These are phyloP conservation scores for Microbotryum violaceum DNA, from an alignment of 1,284 basidiomycete species.

Conservation along the genomic window DNA sequence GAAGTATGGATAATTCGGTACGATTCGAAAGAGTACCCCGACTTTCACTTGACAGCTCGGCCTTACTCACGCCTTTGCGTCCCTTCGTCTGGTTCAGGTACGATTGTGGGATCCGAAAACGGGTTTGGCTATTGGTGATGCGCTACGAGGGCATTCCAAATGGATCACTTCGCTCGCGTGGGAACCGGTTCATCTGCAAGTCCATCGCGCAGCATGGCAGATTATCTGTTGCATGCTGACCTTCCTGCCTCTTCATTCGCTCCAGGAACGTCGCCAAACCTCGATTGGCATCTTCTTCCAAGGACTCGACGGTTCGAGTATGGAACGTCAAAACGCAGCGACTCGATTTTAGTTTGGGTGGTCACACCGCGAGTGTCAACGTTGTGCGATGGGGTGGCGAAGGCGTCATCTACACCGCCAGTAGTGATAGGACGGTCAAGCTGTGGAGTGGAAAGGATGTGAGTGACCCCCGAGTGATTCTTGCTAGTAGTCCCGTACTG, in stretches of 20 bases:
- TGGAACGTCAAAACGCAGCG: conserved; percentile 73
- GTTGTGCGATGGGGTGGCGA: conserved; percentile 91
- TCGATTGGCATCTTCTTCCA: conserved; percentile 89
- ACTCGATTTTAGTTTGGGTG: conserved; percentile 78
- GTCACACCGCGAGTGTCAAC: conserved; percentile 90
- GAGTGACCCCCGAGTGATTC: not conserved
- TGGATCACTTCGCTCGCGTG: conserved; percentile 96
- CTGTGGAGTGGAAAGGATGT: conserved; percentile 84
- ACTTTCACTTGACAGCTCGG: not conserved
- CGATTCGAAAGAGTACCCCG: not conserved
- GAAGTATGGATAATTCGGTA: conserved; percentile 74
- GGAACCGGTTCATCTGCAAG: conserved; percentile 87
- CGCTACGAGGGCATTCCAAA: conserved; percentile 84
- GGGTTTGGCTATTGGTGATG: conserved; percentile 74
- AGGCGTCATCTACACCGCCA: conserved; percentile 86
- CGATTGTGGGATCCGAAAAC: conserved; percentile 84
- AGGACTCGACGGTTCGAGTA: conserved; percentile 88
- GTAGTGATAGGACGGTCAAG: conserved; percentile 85
- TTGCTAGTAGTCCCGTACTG: not conserved
- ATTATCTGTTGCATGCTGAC: not conserved
- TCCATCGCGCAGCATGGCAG: conserved; percentile 1
- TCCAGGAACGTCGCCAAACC: conserved; percentile 55
- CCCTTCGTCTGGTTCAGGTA: conserved; percentile 45
- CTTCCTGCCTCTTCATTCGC: conserved; percentile 1
- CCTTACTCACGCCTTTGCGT: conserved; percentile 1